Evolutionary conservation across 1,139 yeast genomes (phyloP).

Genomic region (Kluyveromyces sp.): DNA sequence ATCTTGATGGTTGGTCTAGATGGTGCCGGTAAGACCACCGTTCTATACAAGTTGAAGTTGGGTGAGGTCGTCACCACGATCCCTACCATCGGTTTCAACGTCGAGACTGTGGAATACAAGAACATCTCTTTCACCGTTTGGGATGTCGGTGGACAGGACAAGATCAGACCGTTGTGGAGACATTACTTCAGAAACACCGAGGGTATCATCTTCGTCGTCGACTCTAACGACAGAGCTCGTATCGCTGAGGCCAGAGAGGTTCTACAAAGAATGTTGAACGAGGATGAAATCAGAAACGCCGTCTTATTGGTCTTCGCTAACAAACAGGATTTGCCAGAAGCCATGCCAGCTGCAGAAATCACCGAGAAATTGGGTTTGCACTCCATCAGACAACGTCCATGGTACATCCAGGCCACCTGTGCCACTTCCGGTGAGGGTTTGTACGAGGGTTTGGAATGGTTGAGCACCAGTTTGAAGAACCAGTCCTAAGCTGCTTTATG

Average conservation of each 20-base stretch:
- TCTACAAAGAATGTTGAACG: slow-evolving; percentile 89
- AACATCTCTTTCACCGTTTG: slow-evolving; percentile 91
- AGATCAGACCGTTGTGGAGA: slow-evolving; percentile 93
- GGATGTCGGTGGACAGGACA: slow-evolving; percentile 98
- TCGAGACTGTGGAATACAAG: slow-evolving; percentile 90
- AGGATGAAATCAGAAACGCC: slow-evolving; percentile 89
- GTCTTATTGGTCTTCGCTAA: slow-evolving; percentile 82
- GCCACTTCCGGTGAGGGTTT: slow-evolving; percentile 91
- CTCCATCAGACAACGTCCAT: slow-evolving; percentile 79
- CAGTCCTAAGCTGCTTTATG: slow-evolving; percentile 22
- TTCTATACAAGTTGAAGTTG: slow-evolving; percentile 78
- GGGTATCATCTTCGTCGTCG: slow-evolving; percentile 89
- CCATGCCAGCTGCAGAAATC: slow-evolving; percentile 86
- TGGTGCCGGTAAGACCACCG: slow-evolving; percentile 91
- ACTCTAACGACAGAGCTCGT: slow-evolving; percentile 91
- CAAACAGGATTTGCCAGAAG: slow-evolving; percentile 90
- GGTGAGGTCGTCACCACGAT: slow-evolving; percentile 92
- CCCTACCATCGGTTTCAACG: slow-evolving; percentile 92
- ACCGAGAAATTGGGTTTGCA: slow-evolving; percentile 80
- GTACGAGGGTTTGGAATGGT: slow-evolving; percentile 89
- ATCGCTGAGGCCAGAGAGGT: slow-evolving; percentile 89
- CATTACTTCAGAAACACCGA: slow-evolving; percentile 92
- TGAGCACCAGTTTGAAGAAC: slow-evolving; percentile 75
- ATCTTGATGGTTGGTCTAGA: slow-evolving; percentile 92
- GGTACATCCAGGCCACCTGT: slow-evolving; percentile 86